Percentiles rank a stretch among this genome's conserved stretches.
Conservation (phyloP, 495 filamentous ascomycete species). For the Xylaria curta region DNA sequence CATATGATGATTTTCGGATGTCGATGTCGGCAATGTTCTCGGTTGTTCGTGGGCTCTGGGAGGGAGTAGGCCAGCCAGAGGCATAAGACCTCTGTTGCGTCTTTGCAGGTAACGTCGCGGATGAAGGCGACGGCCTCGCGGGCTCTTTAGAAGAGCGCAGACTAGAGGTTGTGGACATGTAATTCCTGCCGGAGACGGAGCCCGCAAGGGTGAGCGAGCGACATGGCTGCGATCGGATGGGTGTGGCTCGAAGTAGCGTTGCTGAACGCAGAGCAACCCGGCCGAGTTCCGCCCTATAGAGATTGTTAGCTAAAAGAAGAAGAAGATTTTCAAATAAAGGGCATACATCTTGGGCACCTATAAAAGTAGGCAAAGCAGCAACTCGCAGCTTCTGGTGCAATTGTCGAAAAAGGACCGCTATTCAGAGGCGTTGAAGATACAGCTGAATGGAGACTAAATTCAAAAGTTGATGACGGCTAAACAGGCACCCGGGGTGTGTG, state of each 20-base stretch:
- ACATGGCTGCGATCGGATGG: slow-evolving; percentile 31
- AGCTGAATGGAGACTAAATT: slow-evolving; percentile 1
- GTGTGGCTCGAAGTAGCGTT: slow-evolving; percentile 26
- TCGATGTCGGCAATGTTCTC: slow-evolving; percentile 20
- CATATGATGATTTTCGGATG: slow-evolving; percentile 29
- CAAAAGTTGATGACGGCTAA: background rate
- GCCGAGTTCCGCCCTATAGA: slow-evolving; percentile 36
- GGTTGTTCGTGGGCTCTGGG: background rate
- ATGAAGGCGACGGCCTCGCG: slow-evolving; percentile 13
- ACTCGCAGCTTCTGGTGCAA: background rate
- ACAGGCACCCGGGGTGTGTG: background rate
- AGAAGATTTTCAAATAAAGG: background rate
- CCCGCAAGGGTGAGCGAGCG: slow-evolving; percentile 5
- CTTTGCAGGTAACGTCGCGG: slow-evolving; percentile 14
- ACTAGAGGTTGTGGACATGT: slow-evolving; percentile 9
- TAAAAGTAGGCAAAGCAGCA: background rate
- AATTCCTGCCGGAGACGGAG: slow-evolving; percentile 1
- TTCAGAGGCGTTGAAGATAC: background rate
- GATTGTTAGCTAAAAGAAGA: background rate
- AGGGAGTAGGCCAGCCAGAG: slow-evolving; percentile 10
- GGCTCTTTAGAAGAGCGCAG: background rate
- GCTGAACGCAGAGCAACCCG: slow-evolving; percentile 36
- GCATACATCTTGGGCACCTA: slow-evolving; percentile 13
- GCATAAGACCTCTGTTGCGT: slow-evolving; percentile 26
- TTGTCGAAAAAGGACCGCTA: background rate